Conservation (phyloP, 75 land plant genomes). For the Pseudotsuga menziesii region DNA sequence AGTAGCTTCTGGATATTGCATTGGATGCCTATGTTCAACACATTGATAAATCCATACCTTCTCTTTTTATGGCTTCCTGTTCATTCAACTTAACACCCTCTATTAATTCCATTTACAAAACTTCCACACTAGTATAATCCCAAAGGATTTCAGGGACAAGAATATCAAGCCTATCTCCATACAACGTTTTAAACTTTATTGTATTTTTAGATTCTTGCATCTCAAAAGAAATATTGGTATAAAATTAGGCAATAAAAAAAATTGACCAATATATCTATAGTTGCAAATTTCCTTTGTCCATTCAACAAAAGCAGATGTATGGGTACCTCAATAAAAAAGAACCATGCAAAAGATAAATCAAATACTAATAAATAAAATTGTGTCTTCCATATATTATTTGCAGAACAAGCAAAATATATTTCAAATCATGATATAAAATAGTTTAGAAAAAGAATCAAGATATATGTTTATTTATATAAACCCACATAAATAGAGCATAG, state of each 20-base stretch:
- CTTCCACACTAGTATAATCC: slow-evolving; percentile 90
- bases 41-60: slow-evolving; percentile 75
- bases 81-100: slow-evolving; percentile 92
- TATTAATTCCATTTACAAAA: slow-evolving; percentile 97
- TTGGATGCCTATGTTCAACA: slow-evolving; percentile 92
- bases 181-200: slow-evolving; percentile 72
- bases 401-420: background rate
- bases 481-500: background rate
- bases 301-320: background rate
- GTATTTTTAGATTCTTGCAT: slow-evolving; percentile 78
- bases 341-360: background rate
- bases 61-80: slow-evolving; percentile 73
- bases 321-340: background rate
- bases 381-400: background rate
- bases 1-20: slow-evolving; percentile 93
- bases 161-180: slow-evolving; percentile 86
- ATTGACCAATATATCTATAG: background rate
- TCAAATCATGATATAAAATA: background rate
- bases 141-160: slow-evolving; percentile 82
- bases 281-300: background rate
- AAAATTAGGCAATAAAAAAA: background rate
- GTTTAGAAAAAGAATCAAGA: background rate
- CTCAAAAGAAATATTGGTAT: background rate
- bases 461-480: background rate
- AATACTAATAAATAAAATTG: too few species aligned